Percentiles rank a stretch among this genome's conserved stretches.
Evolutionary conservation across 2,329 filamentous ascomycete species (phyloP).

Genomic region (Calonectria montana): DNA sequence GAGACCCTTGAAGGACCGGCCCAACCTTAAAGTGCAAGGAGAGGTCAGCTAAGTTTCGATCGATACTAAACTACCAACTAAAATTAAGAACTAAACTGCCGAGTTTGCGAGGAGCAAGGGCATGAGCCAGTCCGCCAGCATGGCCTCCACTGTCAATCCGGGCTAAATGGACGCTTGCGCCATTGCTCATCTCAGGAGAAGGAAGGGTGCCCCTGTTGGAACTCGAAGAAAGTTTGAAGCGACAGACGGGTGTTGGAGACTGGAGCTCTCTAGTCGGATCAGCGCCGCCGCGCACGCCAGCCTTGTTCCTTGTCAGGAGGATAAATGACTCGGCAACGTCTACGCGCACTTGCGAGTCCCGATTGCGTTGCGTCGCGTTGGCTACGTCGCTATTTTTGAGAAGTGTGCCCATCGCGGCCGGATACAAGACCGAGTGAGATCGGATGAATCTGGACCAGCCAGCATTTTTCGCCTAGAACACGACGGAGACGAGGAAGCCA

Average conservation of each 20-base stretch:
- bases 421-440: background rate
- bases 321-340: conserved; percentile 4
- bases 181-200: conserved; percentile 31
- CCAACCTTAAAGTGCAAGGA: conserved; percentile 38
- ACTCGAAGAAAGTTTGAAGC: conserved; percentile 18
- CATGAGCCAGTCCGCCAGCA: conserved; percentile 14
- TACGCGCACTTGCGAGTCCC: background rate
- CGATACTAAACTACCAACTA: conserved; percentile 14
- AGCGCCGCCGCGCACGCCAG: conserved; percentile 1
- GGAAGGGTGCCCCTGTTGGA: conserved; percentile 38
- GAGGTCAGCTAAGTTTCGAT: conserved; percentile 24
- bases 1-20: conserved; percentile 26
- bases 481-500: background rate
- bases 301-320: conserved; percentile 10
- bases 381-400: background rate
- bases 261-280: conserved; percentile 6
- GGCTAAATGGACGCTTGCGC: conserved; percentile 42
- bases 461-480: background rate
- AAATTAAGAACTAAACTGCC: conserved; percentile 26
- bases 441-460: background rate
- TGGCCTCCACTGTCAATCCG: conserved; percentile 25
- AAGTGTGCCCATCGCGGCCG: background rate
- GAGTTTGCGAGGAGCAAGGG: background rate
- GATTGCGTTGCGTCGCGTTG: background rate
- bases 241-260: conserved; percentile 12